Evolutionary conservation across 768 basidiomycete genomes (phyloP), one percentile per base, ranked within the genome.

Genomic region (Mycena filopes): DNA sequence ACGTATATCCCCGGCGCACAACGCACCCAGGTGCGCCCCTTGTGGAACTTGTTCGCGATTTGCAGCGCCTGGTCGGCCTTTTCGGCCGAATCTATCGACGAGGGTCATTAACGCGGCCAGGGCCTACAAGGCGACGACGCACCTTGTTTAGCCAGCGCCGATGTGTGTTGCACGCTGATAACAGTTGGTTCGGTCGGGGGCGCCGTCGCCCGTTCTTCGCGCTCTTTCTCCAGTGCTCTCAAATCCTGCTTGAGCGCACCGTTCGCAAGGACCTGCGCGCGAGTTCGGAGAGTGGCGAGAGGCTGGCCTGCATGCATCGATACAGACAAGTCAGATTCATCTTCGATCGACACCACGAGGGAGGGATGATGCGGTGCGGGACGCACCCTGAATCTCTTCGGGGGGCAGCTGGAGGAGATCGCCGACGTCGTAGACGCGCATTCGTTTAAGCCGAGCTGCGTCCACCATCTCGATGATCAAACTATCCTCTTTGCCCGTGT

Each of bases 391-490:
- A 10, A 64, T 53, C 5, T 64, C 28, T 2, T 36, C 26, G 2
- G 41, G 31, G 0, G 33, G 23, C 26, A 64, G 63, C 40, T 49
- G 63, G 10, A 64, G 28, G 4, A 64, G 43, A 4, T 26, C 10
- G 42, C 40, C 28, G 42, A 46, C n/a, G 13, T 31, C 21, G 15
- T 51, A 57, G 9, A 8, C 62, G 8, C 6, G 58, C 28, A 18
- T 12, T 9, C 25, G 55, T 29, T 21, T 53, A 11, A 18, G 20
- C 18, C 21, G 20, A 23, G 18, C 28, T 1, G 4, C 11, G 33
- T 58, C 55, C 42, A 64, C 31, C n/a, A 64, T 33, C 2, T 64
- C 47, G 36, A 64, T 64, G 33, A 64, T n/a, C 26, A 64, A 42
- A 26, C 41, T 38, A 29, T 57, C 49, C 43, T 57, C 49, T 26